Evolutionary conservation across 2,329 filamentous ascomycete genomes (phyloP), one percentile per base, ranked within the genome.

Genomic region (Alternaria ethzedia): DNA sequence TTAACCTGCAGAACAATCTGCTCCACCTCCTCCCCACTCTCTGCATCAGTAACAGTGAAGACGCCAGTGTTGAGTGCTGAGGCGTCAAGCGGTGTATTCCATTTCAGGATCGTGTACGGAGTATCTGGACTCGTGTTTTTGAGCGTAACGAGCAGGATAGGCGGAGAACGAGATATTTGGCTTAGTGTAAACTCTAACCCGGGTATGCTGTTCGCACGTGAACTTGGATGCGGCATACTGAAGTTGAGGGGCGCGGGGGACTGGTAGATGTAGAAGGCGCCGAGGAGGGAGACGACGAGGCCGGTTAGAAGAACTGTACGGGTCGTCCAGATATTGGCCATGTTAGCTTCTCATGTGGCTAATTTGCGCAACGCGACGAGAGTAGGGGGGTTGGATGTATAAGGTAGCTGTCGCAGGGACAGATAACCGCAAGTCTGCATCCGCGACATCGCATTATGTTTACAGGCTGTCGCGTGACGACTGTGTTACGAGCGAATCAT

Each of bases 51-150:
- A 23, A 82, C 69, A 13, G 64, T 75, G 63, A 82, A 79, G 5
- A 82, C 72, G 15, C 80, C 80, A 4, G 79, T 76, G 20, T 79
- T 79, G 17, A 79, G 59, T 10, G 79, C 79, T 36, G 75, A 68
- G 2, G 73, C 63, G 59, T 83, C 81, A 45, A 83, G 69, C 6
- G 81, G 81, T 2, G 80, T 80, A 50, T 78, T 74, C 81, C 81
- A 83, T 65, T 73, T 78, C 23, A 80, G 68, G 8, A 83, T 54
- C 0, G 81, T 80, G 59, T 79, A 76, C 2, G 78, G 67, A 3
- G 73, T 73, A 9, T 71, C 65, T 1, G 75, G 73, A 46, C 73
- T 73, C 43, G 69, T 72, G 59, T 82, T 83, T 10, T 76, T 75
- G 51, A 82, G 67, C 1, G 75, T 79, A 21, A 82, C 72, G 13